Percentiles rank a stretch among this genome's conserved stretches.
Evolutionary conservation across 805 yeast genomes (phyloP).

Genomic region (Ogataea dorogensis): DNA sequence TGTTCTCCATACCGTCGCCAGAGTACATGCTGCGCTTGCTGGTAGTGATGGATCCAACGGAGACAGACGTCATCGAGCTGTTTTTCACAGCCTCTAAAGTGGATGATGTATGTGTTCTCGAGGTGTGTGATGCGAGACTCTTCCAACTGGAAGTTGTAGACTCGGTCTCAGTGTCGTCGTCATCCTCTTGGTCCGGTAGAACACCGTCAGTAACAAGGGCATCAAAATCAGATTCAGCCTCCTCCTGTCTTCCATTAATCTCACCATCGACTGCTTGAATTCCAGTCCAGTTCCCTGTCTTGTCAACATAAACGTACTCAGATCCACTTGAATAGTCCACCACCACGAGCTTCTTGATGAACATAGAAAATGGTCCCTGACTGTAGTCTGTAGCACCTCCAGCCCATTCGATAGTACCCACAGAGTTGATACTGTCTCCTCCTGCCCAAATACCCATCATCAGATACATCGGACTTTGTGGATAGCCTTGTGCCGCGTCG

Average conservation of each 20-base stretch:
- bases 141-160: slow-evolving; percentile 1
- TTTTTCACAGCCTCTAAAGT: slow-evolving; percentile 5
- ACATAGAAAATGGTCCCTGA: slow-evolving; percentile 67
- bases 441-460: slow-evolving; percentile 79
- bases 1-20: slow-evolving; percentile 1
- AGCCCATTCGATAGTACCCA: slow-evolving; percentile 80
- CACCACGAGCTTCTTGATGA: slow-evolving; percentile 57
- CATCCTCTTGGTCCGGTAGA: slow-evolving; percentile 2
- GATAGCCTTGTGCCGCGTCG: slow-evolving; percentile 65
- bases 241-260: slow-evolving; percentile 55
- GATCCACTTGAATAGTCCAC: slow-evolving; percentile 68
- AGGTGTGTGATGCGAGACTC: background rate
- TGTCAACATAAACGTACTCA: slow-evolving; percentile 53
- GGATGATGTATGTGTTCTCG: slow-evolving; percentile 4
- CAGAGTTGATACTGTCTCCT: slow-evolving; percentile 63
- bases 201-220: slow-evolving; percentile 34
- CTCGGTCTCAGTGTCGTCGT: slow-evolving; percentile 5
- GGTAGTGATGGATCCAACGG: slow-evolving; percentile 14
- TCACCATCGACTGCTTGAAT: slow-evolving; percentile 56
- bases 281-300: slow-evolving; percentile 58
- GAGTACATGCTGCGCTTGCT: slow-evolving; percentile 13
- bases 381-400: slow-evolving; percentile 70
- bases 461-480: slow-evolving; percentile 85
- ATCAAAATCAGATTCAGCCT: slow-evolving; percentile 45
- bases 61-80: slow-evolving; percentile 3